Conservation (phyloP, 208 protist genomes). For the Herpetomonas tarakana region DNA sequence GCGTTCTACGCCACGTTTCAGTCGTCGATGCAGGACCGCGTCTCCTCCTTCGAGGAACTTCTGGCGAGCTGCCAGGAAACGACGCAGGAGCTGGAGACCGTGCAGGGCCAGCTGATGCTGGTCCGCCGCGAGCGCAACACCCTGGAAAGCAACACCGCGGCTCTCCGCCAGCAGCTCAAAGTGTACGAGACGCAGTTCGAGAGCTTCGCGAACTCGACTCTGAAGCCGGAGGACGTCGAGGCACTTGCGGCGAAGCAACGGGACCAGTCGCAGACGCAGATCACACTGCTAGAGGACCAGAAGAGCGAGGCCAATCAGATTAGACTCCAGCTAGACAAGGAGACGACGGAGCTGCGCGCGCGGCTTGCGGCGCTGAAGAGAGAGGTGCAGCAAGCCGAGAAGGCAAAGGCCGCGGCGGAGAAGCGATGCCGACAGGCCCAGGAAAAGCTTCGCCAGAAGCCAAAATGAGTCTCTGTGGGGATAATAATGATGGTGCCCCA, state of each 20-base stretch:
- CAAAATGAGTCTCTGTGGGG: neutral
- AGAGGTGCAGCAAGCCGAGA: conserved; percentile 53
- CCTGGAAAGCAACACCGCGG: conserved; percentile 23
- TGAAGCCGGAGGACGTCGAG: conserved; percentile 61
- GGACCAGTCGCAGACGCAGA: conserved; percentile 35
- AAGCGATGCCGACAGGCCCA: conserved; percentile 76
- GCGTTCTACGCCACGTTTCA: conserved; percentile 40
- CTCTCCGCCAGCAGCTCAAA: conserved; percentile 59
- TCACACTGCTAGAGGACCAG: conserved; percentile 46
- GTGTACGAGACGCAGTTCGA: conserved; percentile 61
- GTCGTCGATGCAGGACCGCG: conserved; percentile 26
- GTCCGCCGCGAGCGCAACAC: conserved; percentile 46
- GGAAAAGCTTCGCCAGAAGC: conserved; percentile 12
- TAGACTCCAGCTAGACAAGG: conserved; percentile 66
- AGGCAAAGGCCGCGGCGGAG: conserved; percentile 44
- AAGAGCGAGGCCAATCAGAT: conserved; percentile 57
- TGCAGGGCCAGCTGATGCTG: conserved; percentile 47
- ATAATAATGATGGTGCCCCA: neutral
- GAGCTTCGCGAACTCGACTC: conserved; percentile 34
- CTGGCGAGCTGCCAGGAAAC: conserved; percentile 37
- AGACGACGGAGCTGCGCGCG: conserved; percentile 48
- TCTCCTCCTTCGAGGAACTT: conserved; percentile 43
- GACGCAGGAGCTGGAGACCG: conserved; percentile 37
- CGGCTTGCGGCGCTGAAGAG: conserved; percentile 48
- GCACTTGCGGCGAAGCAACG: conserved; percentile 38